Conservation (phyloP, 1,284 basidiomycete genomes). For the Ceratobasidium sp. region DNA sequence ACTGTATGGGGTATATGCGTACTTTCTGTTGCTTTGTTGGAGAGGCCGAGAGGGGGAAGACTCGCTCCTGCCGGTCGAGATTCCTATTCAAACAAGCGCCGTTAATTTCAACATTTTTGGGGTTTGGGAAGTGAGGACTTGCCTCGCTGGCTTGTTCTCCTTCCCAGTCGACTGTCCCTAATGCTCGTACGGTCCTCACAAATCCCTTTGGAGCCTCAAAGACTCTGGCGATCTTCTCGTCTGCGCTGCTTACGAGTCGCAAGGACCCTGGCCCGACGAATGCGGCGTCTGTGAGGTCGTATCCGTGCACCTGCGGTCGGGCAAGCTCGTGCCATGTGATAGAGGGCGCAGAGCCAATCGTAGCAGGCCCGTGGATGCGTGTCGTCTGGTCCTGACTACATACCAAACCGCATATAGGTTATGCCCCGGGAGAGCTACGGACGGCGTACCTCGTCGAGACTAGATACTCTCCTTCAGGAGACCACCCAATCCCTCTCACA, state of each 20-base stretch:
- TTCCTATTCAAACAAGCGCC: slow-evolving; percentile 48
- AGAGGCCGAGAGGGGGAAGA: slow-evolving; percentile 80
- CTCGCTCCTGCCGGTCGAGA: slow-evolving; percentile 69
- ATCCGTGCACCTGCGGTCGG: slow-evolving; percentile 94
- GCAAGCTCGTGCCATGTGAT: slow-evolving; percentile 84
- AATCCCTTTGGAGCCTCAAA: slow-evolving; percentile 89
- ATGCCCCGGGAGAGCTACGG: not conserved
- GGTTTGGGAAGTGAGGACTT: not conserved
- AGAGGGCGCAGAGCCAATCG: too few species aligned
- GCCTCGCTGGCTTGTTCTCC: slow-evolving; percentile 21
- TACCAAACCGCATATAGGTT: not conserved
- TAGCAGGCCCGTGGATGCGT: slow-evolving; percentile 77
- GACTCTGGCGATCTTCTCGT: slow-evolving; percentile 91
- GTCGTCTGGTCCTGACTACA: slow-evolving; percentile 87
- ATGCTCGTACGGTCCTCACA: slow-evolving; percentile 65
- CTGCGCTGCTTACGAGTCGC: slow-evolving; percentile 85
- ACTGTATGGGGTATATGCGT: slow-evolving; percentile 32
- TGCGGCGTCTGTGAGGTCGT: slow-evolving; percentile 84
- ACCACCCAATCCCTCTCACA: slow-evolving; percentile 85
- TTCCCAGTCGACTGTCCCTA: slow-evolving; percentile 50
- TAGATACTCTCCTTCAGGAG: slow-evolving; percentile 82
- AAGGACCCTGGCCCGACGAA: slow-evolving; percentile 73
- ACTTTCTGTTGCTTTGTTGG: slow-evolving; percentile 76
- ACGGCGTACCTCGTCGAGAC: slow-evolving; percentile 77
- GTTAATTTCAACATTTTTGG: not conserved